These are phyloP conservation scores for Flaveria brownii DNA, from an alignment of 129 eudicot species.

Conservation along the genomic window DNA sequence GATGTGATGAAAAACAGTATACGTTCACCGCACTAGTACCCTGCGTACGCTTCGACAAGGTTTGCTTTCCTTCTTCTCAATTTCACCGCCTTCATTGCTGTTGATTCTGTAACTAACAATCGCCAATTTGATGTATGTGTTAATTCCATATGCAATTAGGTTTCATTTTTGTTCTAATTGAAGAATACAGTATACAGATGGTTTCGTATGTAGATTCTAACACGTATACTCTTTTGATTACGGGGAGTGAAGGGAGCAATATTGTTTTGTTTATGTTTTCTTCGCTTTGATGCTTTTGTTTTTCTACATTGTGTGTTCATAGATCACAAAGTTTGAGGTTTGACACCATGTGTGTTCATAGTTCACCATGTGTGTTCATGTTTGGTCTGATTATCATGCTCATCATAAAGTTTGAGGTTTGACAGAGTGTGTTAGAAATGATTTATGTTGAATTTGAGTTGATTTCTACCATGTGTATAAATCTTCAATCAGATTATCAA, in stretches of 20 bases:
- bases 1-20: background rate
- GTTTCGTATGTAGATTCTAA: background rate
- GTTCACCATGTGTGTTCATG: no score
- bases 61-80: background rate
- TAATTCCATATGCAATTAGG: constrained; percentile 2
- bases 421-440: no score
- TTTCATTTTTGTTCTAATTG: constrained; percentile 1
- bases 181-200: background rate
- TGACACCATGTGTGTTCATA: no score
- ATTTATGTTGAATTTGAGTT: no score
- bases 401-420: no score
- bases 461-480: no score
- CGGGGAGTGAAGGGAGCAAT: background rate
- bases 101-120: background rate
- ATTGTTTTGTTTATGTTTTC: background rate
- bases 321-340: no score
- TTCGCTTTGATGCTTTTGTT: background rate
- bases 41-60: background rate
- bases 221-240: background rate
- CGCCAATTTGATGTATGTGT: background rate
- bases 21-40: background rate
- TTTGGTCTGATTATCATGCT: no score
- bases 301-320: background rate
- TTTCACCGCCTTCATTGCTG: background rate
- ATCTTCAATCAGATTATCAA: no score